A percentile compares a stretch with the other conserved stretches of the same genome.
phyloP scores from a whole-genome alignment of 768 basidiomycete species.

The Boletus sp. region DNA sequence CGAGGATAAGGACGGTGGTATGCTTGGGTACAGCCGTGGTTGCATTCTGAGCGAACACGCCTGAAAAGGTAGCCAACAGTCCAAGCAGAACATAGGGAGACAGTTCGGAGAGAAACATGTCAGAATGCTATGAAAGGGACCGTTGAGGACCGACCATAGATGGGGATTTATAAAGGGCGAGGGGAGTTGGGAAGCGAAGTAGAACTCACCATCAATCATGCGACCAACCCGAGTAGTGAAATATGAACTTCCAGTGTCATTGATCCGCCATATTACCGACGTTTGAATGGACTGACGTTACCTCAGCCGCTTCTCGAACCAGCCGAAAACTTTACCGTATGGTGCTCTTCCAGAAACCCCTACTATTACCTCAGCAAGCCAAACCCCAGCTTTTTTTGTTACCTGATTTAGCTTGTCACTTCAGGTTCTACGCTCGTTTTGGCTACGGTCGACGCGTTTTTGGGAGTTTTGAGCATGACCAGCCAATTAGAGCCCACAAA shows the following conservation, averaged over 20 bases:
- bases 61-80: conserved; percentile 1
- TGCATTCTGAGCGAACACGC: conserved; percentile 4
- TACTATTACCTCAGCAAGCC: no score
- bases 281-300: no score
- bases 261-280: no score
- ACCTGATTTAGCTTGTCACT: no score
- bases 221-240: not conserved
- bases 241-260: not conserved
- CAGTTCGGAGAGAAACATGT: conserved; percentile 13
- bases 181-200: not conserved
- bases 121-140: not conserved
- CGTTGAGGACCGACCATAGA: not conserved
- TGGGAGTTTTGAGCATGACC: no score
- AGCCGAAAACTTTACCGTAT: no score
- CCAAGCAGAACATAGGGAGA: not conserved
- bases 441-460: no score
- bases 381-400: no score
- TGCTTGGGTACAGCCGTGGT: conserved; percentile 7
- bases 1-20: conserved; percentile 53
- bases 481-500: no score
- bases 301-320: no score
- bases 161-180: not conserved
- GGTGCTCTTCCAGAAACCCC: no score
- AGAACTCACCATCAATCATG: not conserved
- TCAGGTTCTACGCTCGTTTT: no score